phyloP scores from a whole-genome alignment of 2,329 filamentous ascomycete species.

The Didymella arachidicola region DNA sequence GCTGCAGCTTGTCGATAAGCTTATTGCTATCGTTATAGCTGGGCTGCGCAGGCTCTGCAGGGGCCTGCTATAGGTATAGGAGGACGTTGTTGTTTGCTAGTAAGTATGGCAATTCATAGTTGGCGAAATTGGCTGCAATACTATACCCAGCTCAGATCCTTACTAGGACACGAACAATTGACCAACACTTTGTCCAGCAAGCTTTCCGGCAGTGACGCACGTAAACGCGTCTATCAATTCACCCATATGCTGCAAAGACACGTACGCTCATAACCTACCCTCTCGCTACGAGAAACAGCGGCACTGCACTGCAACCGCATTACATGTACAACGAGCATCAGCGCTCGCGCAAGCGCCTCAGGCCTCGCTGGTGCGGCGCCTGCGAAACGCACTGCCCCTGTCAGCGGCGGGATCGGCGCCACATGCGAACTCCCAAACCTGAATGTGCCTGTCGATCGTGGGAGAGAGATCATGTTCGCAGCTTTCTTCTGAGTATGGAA shows the following conservation, averaged over 20 bases:
- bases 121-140: neutral
- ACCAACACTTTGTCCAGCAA: neutral
- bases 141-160: neutral
- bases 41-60: constrained; percentile 4
- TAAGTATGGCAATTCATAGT: neutral
- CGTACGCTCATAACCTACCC: neutral
- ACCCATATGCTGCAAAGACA: too few species aligned
- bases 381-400: constrained; percentile 9
- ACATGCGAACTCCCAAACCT: neutral
- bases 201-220: neutral
- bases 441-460: constrained; percentile 7
- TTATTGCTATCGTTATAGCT: constrained; percentile 4
- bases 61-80: neutral
- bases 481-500: neutral
- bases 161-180: too few species aligned
- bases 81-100: neutral
- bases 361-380: constrained; percentile 13
- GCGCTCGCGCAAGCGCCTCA: constrained; percentile 8
- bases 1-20: constrained; percentile 12
- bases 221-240: neutral
- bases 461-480: neutral
- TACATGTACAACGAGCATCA: neutral
- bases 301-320: constrained; percentile 4
- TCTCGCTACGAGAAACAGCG: neutral
- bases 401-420: constrained; percentile 10